Conservation (phyloP, 148 eudicot species). For the Polygonum aviculare region DNA sequence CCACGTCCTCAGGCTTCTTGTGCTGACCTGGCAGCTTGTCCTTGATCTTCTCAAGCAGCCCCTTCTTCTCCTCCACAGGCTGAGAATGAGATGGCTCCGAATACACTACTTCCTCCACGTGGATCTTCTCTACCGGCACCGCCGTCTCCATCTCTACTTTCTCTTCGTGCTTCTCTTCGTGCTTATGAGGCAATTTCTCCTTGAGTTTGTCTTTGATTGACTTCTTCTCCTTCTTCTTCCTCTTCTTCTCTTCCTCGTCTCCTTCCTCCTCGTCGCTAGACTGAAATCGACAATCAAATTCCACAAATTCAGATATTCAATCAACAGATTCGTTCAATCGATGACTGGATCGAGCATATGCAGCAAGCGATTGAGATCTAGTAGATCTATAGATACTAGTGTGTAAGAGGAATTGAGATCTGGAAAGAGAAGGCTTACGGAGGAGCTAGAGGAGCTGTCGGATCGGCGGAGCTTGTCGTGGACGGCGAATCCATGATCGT, state of each 20-base stretch:
- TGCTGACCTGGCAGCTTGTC: constrained; percentile 13
- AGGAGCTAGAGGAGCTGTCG: constrained; percentile 11
- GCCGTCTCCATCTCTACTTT: neutral
- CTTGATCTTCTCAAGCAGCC: constrained; percentile 11
- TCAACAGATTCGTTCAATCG: neutral
- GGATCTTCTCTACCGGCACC: constrained; percentile 9
- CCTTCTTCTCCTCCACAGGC: constrained; percentile 11
- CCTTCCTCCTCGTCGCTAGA: constrained; percentile 13
- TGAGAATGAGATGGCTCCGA: constrained; percentile 1
- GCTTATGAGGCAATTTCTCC: constrained; percentile 3
- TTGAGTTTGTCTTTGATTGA: constrained; percentile 3
- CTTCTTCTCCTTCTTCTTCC: constrained; percentile 8
- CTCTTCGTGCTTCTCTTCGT: constrained; percentile 1
- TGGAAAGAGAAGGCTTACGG: constrained; percentile 1
- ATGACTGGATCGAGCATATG: neutral
- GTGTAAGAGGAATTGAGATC: neutral
- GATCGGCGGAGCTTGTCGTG: constrained; percentile 1
- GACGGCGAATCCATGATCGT: neutral
- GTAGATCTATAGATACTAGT: too few relatives aligned
- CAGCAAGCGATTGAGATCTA: neutral
- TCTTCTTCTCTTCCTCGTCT: constrained; percentile 8
- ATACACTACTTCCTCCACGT: constrained; percentile 1
- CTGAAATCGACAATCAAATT: neutral
- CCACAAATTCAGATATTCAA: neutral
- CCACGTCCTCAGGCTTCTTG: constrained; percentile 3